Conservation (phyloP, 2,329 filamentous ascomycete species). For the Fusarium continuum region DNA sequence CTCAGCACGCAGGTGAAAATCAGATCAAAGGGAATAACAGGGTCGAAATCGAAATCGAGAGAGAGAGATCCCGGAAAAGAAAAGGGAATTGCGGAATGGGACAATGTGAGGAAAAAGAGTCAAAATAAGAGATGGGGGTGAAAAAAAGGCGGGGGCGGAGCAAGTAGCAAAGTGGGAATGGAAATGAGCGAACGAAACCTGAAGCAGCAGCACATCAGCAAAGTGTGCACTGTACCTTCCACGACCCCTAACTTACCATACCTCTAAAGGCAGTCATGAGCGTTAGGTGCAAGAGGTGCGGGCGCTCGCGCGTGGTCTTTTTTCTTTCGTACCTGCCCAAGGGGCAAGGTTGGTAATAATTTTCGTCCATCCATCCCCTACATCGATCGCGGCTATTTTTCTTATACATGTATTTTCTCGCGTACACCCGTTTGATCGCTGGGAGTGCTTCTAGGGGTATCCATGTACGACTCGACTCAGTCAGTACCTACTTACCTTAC, state of each 20-base stretch:
- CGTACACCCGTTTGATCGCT: constrained; percentile 26
- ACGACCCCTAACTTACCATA: constrained; percentile 30
- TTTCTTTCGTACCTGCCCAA: constrained; percentile 16
- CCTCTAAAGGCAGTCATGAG: constrained; percentile 36
- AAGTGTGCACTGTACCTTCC: constrained; percentile 17
- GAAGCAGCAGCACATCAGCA: constrained; percentile 1
- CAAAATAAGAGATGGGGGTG: constrained; percentile 25
- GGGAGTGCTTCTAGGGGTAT: constrained; percentile 11
- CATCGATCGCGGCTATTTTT: constrained; percentile 25
- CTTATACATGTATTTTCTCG: constrained; percentile 20
- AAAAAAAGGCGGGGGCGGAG: constrained; percentile 44
- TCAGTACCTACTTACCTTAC: constrained; percentile 22
- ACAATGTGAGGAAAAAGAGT: constrained; percentile 33
- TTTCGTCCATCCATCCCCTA: constrained; percentile 11
- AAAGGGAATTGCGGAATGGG: constrained; percentile 40
- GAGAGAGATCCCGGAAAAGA: constrained; percentile 40
- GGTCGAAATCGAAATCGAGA: constrained; percentile 6
- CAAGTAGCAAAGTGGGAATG: constrained; percentile 25
- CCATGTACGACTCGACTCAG: constrained; percentile 26
- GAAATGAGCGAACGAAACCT: constrained; percentile 1
- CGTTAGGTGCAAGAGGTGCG: constrained; percentile 23
- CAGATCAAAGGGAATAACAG: constrained; percentile 34
- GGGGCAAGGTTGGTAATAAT: constrained; percentile 9
- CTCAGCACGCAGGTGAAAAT: background rate
- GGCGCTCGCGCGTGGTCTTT: constrained; percentile 30